Evolutionary conservation across 2,329 filamentous ascomycete species (phyloP), one percentile per base, ranked within the genome.

Genomic region (Exophiala sp.): DNA sequence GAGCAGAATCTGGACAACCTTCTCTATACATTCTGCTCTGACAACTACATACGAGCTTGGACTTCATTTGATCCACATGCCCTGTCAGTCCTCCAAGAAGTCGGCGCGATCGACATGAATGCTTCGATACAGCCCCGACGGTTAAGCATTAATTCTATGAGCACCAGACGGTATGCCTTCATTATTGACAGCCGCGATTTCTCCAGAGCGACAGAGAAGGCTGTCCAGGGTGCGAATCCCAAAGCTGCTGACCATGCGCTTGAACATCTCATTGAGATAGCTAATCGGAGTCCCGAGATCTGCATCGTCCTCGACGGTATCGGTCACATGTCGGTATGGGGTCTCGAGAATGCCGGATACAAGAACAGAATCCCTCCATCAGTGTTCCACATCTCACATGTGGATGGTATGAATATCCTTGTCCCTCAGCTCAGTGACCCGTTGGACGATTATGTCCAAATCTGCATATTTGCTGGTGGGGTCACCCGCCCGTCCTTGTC

Each of bases 291-390:
- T 48, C 88, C 90, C 0, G 93, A 98, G 64, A 80, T 98, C 2
- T 93, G 89, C 58, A 76, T 97, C 19, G 82, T 91, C 7, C 74
- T 95, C 41, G 88, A 97, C 66, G 82, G 83, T n/a, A 73, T 77
- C 41, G 91, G 91, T 1, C 82, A 83, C 58, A 88, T 97, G 85
- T 89, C 87, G 34, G 88, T 88, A 0, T 96, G 91, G 87, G 91
- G 88, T 0, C 70, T 98, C 48, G 90, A 97, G 65, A 90, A 91
- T 62, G 79, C 95, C 16, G 84, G 85, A 29, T 82, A 80, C 60
- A 88, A 83, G 62, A 73, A 76, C 24, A 80, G 79, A 58, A 80
- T 79, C 52, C 74, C 78, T 2, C 75, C 81, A 22, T 81, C 83
- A 55, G 79, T 91, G n/a, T 94, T 93, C 71, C 93, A 88, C 63